phyloP scores from a whole-genome alignment of 768 basidiomycete species.

The Calvatia gigantea region DNA sequence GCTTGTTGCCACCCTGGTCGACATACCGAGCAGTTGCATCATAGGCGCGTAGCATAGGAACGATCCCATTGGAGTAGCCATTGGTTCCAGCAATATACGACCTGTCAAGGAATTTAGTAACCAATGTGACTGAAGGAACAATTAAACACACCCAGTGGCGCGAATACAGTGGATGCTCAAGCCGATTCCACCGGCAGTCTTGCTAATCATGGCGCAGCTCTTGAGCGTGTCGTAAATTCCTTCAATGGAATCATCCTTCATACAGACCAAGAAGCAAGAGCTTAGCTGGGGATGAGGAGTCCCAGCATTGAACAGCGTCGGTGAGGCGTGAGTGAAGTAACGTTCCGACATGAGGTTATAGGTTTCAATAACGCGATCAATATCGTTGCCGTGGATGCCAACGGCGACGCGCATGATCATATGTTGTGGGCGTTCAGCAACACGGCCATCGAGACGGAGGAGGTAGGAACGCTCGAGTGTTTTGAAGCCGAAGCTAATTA shows the following conservation, averaged over 20 bases:
- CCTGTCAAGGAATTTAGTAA: slow-evolving; percentile 33
- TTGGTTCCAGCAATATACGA: slow-evolving; percentile 99
- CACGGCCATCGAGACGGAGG: slow-evolving; percentile 88
- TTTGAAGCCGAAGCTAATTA: slow-evolving; percentile 93
- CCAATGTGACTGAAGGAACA: not conserved
- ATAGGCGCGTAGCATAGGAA: slow-evolving; percentile 97
- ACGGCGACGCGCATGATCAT: slow-evolving; percentile 99
- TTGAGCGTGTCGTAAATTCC: slow-evolving; percentile 99
- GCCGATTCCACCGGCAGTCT: slow-evolving; percentile 98
- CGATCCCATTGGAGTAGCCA: slow-evolving; percentile 98
- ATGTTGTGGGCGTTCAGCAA: slow-evolving; percentile 97
- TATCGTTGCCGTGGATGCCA: slow-evolving; percentile 88
- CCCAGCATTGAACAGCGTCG: slow-evolving; percentile 97
- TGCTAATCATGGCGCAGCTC: slow-evolving; percentile 98
- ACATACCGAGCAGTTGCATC: slow-evolving; percentile 98
- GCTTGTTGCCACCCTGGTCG: slow-evolving; percentile 98
- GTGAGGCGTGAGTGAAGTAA: slow-evolving; percentile 97
- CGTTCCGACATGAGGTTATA: slow-evolving; percentile 97
- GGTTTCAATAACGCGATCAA: slow-evolving; percentile 87
- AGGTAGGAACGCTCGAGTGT: slow-evolving; percentile 98
- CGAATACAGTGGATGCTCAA: slow-evolving; percentile 95
- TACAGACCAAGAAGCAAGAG: slow-evolving; percentile 96
- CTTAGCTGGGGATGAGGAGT: slow-evolving; percentile 93
- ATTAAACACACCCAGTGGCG: slow-evolving; percentile 69
- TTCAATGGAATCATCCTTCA: slow-evolving; percentile 99